phyloP scores from a whole-genome alignment of 495 filamentous ascomycete genomes.

The Halenospora varia region DNA sequence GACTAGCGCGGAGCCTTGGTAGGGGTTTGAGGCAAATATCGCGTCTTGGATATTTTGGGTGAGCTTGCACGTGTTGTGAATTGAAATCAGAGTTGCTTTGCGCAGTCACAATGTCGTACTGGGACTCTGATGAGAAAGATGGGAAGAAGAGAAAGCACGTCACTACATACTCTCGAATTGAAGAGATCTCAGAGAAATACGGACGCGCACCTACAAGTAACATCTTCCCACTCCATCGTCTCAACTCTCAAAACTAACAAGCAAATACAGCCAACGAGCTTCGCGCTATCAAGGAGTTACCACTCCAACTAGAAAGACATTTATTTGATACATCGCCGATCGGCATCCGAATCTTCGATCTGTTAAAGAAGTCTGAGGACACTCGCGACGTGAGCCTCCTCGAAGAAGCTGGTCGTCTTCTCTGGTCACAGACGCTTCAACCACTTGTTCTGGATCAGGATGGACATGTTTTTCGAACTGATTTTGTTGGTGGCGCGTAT shows the following conservation, averaged over 20 bases:
- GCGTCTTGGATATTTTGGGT: no score
- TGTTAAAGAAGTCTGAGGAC: conserved; percentile 5
- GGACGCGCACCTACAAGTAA: not conserved
- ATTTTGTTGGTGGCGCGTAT: no score
- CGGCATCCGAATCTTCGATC: not conserved
- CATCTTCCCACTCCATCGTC: not conserved
- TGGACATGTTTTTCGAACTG: no score
- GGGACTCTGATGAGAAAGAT: not conserved
- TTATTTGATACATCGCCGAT: conserved; percentile 4
- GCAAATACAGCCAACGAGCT: conserved; percentile 9
- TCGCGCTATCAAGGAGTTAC: conserved; percentile 5
- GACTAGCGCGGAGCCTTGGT: no score
- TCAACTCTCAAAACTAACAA: not conserved
- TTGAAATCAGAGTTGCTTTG: not conserved
- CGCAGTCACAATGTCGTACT: not conserved
- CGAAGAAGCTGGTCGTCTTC: conserved; percentile 6
- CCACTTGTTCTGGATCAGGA: not conserved
- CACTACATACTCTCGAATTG: not conserved
- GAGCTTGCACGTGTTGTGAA: not conserved
- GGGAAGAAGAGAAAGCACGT: not conserved
- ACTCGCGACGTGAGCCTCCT: conserved; percentile 7
- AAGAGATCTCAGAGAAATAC: conserved; percentile 4
- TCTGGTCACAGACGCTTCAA: conserved; percentile 4
- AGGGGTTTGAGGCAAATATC: no score
- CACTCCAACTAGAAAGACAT: not conserved